These are phyloP conservation scores for Microthyrium microscopicum DNA, from an alignment of 2,329 filamentous ascomycete genomes.

Conservation along the genomic window DNA sequence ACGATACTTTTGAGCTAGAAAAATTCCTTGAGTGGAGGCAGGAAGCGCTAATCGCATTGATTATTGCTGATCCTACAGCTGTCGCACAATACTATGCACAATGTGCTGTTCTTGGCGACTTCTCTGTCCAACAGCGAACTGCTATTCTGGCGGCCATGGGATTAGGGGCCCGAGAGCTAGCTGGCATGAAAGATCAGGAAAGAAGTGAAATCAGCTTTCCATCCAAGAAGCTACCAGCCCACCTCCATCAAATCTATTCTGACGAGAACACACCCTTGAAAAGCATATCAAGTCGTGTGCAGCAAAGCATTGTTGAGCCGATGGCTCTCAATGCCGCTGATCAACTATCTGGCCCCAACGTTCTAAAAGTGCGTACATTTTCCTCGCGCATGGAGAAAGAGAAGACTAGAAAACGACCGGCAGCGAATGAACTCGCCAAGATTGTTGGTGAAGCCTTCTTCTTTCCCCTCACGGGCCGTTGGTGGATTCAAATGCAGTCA, in stretches of 20 bases:
- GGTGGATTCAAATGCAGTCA: slow-evolving; percentile 47
- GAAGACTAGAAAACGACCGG: slow-evolving; percentile 40
- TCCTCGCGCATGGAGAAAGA: slow-evolving; percentile 57
- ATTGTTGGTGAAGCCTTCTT: slow-evolving; percentile 67
- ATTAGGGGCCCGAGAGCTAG: slow-evolving; percentile 66
- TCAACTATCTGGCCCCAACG: slow-evolving; percentile 58
- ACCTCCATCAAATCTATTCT: slow-evolving; percentile 55
- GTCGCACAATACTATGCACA: slow-evolving; percentile 76
- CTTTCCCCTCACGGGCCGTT: slow-evolving; percentile 67
- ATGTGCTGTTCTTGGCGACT: slow-evolving; percentile 82
- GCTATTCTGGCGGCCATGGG: slow-evolving; percentile 70
- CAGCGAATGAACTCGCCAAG: slow-evolving; percentile 62
- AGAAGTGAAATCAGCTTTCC: slow-evolving; percentile 43
- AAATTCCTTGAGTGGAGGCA: slow-evolving; percentile 59
- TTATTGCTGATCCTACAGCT: slow-evolving; percentile 56
- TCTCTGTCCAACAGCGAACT: slow-evolving; percentile 70
- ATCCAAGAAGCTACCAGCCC: slow-evolving; percentile 59
- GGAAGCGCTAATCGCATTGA: slow-evolving; percentile 65
- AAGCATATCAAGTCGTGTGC: slow-evolving; percentile 48
- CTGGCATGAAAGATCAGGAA: slow-evolving; percentile 46
- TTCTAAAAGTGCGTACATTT: slow-evolving; percentile 80
- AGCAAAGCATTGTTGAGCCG: slow-evolving; percentile 60
- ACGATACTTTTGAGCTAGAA: slow-evolving; percentile 71
- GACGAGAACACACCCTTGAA: slow-evolving; percentile 46
- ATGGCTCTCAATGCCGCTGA: slow-evolving; percentile 72